Evolutionary conservation across 768 basidiomycete species (phyloP).

Genomic region (Podaxis sp.): DNA sequence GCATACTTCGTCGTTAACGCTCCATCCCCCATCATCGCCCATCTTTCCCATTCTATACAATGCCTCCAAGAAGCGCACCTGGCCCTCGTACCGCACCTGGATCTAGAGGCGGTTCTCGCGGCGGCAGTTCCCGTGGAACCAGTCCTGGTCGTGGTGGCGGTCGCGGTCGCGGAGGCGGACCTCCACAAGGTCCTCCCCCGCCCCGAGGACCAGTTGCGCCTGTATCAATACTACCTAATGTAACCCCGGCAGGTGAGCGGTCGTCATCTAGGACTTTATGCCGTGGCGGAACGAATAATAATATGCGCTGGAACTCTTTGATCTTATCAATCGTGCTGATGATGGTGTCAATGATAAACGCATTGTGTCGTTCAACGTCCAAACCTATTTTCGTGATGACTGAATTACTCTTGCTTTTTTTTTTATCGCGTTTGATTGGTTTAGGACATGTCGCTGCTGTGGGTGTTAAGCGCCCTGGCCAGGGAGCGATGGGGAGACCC

Average conservation of each 20-base stretch:
- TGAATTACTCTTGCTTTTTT: neutral
- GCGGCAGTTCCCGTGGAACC: slow-evolving; percentile 18
- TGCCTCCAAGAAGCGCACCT: slow-evolving; percentile 9
- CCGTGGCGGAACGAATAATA: neutral
- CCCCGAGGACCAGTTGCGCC: slow-evolving; percentile 15
- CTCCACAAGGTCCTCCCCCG: slow-evolving; percentile 25
- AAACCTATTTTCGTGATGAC: neutral
- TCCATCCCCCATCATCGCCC: neutral
- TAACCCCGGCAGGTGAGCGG: slow-evolving; percentile 29
- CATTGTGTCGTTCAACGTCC: neutral
- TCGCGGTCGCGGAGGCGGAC: slow-evolving; percentile 7
- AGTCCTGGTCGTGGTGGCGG: neutral
- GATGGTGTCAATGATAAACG: neutral
- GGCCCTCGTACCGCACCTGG: slow-evolving; percentile 4
- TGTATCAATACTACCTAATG: slow-evolving; percentile 22
- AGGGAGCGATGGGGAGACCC: slow-evolving; percentile 27
- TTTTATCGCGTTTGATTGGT: neutral
- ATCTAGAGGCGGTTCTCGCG: slow-evolving; percentile 10
- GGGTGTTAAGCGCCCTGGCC: slow-evolving; percentile 33
- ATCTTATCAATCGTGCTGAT: slow-evolving; percentile 50
- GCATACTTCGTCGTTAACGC: neutral
- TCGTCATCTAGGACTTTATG: slow-evolving; percentile 5
- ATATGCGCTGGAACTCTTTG: slow-evolving; percentile 19
- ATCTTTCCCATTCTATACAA: neutral
- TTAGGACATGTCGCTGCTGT: slow-evolving; percentile 29